Evolutionary conservation across 345 rosid genomes (phyloP).

Genomic region (Brassica carinata): DNA sequence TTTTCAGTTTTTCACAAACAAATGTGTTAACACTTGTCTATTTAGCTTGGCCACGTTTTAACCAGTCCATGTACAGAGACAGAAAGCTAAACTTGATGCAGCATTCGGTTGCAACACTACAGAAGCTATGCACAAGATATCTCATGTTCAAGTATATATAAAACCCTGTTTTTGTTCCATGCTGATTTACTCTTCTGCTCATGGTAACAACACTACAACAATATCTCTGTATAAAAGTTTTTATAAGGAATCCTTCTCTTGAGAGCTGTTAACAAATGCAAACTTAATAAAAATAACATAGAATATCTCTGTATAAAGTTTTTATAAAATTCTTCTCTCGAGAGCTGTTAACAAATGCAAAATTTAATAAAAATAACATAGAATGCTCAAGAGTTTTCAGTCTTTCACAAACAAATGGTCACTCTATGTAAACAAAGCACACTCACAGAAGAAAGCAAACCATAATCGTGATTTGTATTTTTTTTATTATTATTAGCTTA

Average conservation of each 20-base stretch:
- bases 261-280: too few relatives aligned
- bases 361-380: not conserved
- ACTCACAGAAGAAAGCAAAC: not conserved
- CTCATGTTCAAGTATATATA: constrained; percentile 45
- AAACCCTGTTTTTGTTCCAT: constrained; percentile 60
- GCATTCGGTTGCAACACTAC: constrained; percentile 68
- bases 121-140: constrained; percentile 72
- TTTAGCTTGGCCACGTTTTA: constrained; percentile 1
- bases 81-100: constrained; percentile 82
- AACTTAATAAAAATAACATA: too few relatives aligned
- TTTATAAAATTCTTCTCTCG: not conserved
- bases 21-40: too few relatives aligned
- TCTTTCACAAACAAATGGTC: not conserved
- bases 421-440: not conserved
- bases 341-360: not conserved
- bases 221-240: not conserved
- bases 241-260: too few relatives aligned
- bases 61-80: constrained; percentile 87
- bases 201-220: not conserved
- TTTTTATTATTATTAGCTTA: not conserved
- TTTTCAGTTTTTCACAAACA: too few relatives aligned
- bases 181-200: constrained; percentile 28
- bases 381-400: not conserved
- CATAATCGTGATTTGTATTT: not conserved
- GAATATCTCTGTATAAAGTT: not conserved